Base-by-base conservation (phyloP, 2,329 filamentous ascomycete genomes). In the Aureobasidium musti region DNA sequence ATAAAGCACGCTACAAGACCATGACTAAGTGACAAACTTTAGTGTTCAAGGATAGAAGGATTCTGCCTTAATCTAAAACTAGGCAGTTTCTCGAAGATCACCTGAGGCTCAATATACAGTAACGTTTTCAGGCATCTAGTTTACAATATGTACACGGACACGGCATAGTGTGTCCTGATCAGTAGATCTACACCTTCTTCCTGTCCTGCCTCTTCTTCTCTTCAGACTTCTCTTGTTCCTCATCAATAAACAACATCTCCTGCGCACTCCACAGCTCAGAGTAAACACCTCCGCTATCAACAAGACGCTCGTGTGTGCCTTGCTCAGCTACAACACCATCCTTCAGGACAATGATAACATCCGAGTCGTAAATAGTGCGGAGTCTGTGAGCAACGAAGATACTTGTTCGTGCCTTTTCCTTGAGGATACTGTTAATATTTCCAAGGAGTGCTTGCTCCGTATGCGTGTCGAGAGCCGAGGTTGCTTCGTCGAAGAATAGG, bases 401-500 rank as follows among this genome's bases (percentile, higher is more conserved):
- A 71, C 92, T 97, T 0, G 95, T 98, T 66, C 93, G 86, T 3
- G 83, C 82, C 80, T 96, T 97, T 73, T 97, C 93, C 71, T 89
- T 90, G 64, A 98, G 81, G 63, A 98, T 95, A 71, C 89, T 89
- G 77, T 97, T 97, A 77, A 98, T 97, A 75, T 97, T 96, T 68
- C 89, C 84, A 81, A 98, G 88, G 59, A 98, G 83, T 1, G 91
- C 90, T 78, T 96, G 91, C 79, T 97, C 94, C 0, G 94, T 97
- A 74, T 97, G 91, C 0, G 94, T 97, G 75, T 97, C 93, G 39
- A 97, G 82, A 1, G 94, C 93, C 56, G 90, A 94, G 0, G 93
- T 97, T 56, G 93, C 94, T 82, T 97, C 93, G 71, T 97, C 93
- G 72, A 97, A 97, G 84, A 97, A 97, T 0, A 97, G 81, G 33